Evolutionary conservation across 495 filamentous ascomycete genomes (phyloP).

Genomic region (Penicillium bialowiezense): DNA sequence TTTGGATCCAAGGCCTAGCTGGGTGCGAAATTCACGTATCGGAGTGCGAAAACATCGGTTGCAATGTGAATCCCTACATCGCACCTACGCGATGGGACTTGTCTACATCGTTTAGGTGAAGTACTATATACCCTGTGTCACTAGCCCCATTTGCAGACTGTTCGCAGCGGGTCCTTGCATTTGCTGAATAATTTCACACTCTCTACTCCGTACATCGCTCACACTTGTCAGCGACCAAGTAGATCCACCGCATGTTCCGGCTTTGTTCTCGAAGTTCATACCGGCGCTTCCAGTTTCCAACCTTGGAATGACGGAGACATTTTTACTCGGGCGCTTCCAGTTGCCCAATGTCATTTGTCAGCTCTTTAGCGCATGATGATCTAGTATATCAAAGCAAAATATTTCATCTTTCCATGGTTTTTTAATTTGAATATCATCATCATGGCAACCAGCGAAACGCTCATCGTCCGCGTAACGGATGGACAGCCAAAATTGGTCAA

Average conservation of each 20-base stretch:
- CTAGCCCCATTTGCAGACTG: not conserved
- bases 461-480: constrained; percentile 1
- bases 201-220: no score
- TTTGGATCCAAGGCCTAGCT: no score
- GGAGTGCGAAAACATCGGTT: no score
- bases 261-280: no score
- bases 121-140: not conserved
- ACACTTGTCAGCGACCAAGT: no score
- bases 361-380: not conserved
- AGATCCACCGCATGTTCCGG: no score
- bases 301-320: not conserved
- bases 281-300: not conserved
- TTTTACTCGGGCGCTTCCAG: not conserved
- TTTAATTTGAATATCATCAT: no score
- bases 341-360: not conserved
- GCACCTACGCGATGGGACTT: no score
- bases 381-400: not conserved
- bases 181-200: no score
- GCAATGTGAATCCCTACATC: no score
- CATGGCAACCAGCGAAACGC: not conserved
- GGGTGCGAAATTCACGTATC: no score
- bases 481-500: not conserved
- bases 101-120: not conserved
- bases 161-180: not conserved
- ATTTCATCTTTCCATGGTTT: no score